Conservation (phyloP, 441 rosid genomes). For the Gossypium trilobum region DNA sequence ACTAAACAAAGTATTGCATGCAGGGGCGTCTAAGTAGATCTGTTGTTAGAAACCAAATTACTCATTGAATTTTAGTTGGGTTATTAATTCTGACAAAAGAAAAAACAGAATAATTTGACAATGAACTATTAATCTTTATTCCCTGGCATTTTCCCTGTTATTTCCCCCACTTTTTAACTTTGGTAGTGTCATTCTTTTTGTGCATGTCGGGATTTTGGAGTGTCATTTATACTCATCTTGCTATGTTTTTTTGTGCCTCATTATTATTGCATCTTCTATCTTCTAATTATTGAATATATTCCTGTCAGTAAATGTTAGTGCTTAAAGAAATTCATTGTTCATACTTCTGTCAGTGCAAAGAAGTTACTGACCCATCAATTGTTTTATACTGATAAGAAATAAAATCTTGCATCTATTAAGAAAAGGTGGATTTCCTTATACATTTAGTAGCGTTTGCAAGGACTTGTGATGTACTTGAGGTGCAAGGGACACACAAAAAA, state of each 20-base stretch:
- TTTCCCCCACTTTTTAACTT: constrained; percentile 1
- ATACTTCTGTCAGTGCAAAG: background rate
- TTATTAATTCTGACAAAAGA: background rate
- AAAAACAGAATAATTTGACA: background rate
- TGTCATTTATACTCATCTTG: background rate
- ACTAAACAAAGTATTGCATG: background rate
- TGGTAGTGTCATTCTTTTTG: background rate
- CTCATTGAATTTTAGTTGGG: constrained; percentile 7
- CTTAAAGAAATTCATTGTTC: background rate
- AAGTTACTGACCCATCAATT: background rate
- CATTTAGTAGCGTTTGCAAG: background rate
- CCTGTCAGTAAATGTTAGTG: background rate
- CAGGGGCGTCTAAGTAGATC: background rate
- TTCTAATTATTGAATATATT: background rate
- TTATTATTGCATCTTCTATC: background rate
- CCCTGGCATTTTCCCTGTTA: background rate
- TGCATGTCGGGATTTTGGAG: background rate
- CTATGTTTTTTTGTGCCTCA: background rate
- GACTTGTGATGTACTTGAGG: background rate
- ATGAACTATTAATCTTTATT: background rate
- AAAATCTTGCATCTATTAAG: background rate
- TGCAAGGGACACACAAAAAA: background rate
- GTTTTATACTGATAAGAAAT: constrained; percentile 5
- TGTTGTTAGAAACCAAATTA: background rate
- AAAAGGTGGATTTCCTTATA: background rate